Percentiles rank a stretch among this genome's conserved stretches.
Evolutionary conservation across 306 rosid species (phyloP).

Genomic region (Malus sieversii): DNA sequence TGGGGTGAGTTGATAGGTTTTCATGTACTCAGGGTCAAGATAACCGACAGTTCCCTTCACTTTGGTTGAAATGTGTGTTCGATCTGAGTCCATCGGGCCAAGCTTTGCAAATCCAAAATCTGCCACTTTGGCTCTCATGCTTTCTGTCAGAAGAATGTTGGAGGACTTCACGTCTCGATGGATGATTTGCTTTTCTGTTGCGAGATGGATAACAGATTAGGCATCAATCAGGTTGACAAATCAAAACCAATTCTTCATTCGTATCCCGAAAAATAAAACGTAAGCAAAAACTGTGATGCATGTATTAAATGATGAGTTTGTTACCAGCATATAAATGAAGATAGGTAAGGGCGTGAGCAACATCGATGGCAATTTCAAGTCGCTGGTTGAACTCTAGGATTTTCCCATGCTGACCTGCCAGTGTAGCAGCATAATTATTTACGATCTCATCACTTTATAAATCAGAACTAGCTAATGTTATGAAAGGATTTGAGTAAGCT

Average conservation of each 20-base stretch:
- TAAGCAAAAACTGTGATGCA: background rate
- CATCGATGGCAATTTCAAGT: conserved; percentile 88
- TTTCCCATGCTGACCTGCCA: conserved; percentile 68
- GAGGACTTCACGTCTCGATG: conserved; percentile 96
- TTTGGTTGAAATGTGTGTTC: conserved; percentile 90
- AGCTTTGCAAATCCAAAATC: conserved; percentile 97
- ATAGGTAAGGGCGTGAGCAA: conserved; percentile 95
- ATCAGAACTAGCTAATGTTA: conserved; percentile 9
- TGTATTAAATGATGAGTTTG: conserved; percentile 11
- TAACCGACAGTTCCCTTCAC: conserved; percentile 99
- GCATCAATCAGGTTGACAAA: conserved; percentile 2
- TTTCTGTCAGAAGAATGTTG: conserved; percentile 95
- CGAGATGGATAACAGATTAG: conserved; percentile 24
- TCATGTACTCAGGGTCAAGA: conserved; percentile 97
- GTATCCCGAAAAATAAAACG: background rate
- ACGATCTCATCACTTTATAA: conserved; percentile 3
- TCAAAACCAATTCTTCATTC: background rate
- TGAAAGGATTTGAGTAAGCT: conserved; percentile 20
- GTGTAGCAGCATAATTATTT: conserved; percentile 14
- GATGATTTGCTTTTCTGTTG: conserved; percentile 82
- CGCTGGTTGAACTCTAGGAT: conserved; percentile 92
- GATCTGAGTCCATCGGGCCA: conserved; percentile 63
- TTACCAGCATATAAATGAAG: conserved; percentile 87
- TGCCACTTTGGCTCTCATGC: conserved; percentile 95
- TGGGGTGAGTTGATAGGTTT: conserved; percentile 83